Base-by-base conservation (phyloP, 306 rosid genomes). In the Fagus sylvatica region DNA sequence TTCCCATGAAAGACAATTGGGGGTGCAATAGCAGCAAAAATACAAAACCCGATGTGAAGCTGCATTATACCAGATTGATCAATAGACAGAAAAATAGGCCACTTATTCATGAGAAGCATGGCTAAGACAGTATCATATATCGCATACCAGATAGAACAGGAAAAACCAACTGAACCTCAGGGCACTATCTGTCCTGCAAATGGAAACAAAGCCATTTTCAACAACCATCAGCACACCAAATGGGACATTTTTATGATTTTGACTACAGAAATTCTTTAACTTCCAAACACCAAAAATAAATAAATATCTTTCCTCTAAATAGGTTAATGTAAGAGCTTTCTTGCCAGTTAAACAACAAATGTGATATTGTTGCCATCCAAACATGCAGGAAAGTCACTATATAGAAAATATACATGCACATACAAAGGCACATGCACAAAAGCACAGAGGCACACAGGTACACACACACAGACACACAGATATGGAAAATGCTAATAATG, bases 131-230 rank as follows among this genome's bases (percentile, higher is more conserved):
- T 4, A 82, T 57, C 12, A 71, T n/a, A 68, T 71, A 59, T 42
- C 77, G 79, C 90, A 43, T 89, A 95, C 98, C 93, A 91, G 30
- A 88, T 95, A 95, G 84, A 92, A 89, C 86, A 95, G 4, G 90
- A 95, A 95, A 84, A 92, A 95, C 98, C 98, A 92, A 76, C 96
- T 53, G 64, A 95, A 95, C 90, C 89, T 95, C 81, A 95, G 57
- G 37, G 98, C 98, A 86, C 98, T 95, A 78, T 92, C 97, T 2
- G 98, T 91, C 88, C 96, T 95, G 94, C 88, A 89, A 42, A 79
- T 46, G 34, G 53, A 85, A 82, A 73, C 19, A 56, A n/a, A 36
- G 22, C 48, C 5, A 17, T 37, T 65, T 17, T 10, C 30, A 53
- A 46, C 22, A 75, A 36, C 66, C 74, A 75, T 71, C 53, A 82